Base-by-base conservation (phyloP, 1,284 basidiomycete species). In the Prillingera fragicola region DNA sequence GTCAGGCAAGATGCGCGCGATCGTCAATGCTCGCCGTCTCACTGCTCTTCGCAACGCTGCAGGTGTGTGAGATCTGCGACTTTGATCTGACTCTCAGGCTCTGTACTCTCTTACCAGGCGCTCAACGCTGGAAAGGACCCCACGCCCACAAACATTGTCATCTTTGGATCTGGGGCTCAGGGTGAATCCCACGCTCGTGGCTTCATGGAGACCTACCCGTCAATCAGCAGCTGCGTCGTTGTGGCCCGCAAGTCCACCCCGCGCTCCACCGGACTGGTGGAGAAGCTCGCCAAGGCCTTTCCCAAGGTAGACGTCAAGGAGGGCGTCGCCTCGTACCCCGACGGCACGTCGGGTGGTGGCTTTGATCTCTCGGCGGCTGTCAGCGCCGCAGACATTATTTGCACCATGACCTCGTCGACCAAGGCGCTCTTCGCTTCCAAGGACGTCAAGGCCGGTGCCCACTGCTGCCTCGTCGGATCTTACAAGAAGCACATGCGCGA, bases 401-500 rank as follows among this genome's bases (percentile, higher is more conserved):
- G 69, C 35, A 83, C 84, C n/a, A 84, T 85, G 1, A 92, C 88
- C 0, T 79, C 85, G 0, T 83, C 86, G 7, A 79, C 77, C 0
- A 54, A 50, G 4, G 81, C 88, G 0, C 77, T 90, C 7, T 89
- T 91, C 52, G 51, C 55, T 19, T 47, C 57, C 5, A 78, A 85
- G 13, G 73, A 75, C 38, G 61, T 63, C 23, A 54, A 51, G 8
- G 59, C 75, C 0, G 81, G 82, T 0, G 76, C 84, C 0, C 84
- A 87, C 56, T 57, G 91, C 31, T 80, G 86, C 48, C 72, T 91
- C 3, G 79, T 89, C 25, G 87, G 88, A 12, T 26, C 32, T 17
- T 91, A 87, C 62, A 89, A 77, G 24, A 83, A 84, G 0, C 60
- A 72, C 13, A 92, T 91, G 88, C 77, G 76, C 42, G 88, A 92